Evolutionary conservation across 108 stramenopile species (phyloP).

Genomic region (Thalassiosira profunda): DNA sequence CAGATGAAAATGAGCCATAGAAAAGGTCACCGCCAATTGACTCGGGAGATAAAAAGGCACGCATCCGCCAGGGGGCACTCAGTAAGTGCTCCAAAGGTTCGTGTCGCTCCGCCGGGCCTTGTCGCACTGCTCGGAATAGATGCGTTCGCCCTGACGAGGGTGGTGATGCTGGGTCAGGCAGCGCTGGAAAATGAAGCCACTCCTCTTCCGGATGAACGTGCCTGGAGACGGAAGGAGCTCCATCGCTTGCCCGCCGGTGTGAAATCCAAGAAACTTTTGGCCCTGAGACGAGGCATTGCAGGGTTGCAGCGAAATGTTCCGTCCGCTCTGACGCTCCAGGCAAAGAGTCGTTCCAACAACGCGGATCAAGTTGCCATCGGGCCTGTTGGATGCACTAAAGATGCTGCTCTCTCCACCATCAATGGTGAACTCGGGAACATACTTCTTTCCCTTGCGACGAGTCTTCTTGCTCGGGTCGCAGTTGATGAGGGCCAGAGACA

Average conservation of each 20-base stretch:
- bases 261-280: slow-evolving; percentile 9
- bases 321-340: slow-evolving; percentile 3
- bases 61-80: too few relatives aligned
- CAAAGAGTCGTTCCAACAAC: neutral
- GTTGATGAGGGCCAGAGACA: neutral
- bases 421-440: neutral
- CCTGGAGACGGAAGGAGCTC: slow-evolving; percentile 24
- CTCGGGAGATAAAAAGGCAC: too few relatives aligned
- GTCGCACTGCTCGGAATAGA: slow-evolving; percentile 28
- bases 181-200: neutral
- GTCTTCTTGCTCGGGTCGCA: neutral
- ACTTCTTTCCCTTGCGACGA: too few relatives aligned
- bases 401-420: neutral
- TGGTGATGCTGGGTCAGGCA: slow-evolving; percentile 47
- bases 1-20: too few relatives aligned
- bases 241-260: slow-evolving; percentile 10
- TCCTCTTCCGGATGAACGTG: neutral
- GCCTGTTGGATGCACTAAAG: too few relatives aligned
- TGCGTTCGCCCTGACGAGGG: slow-evolving; percentile 22
- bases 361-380: neutral
- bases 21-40: too few relatives aligned
- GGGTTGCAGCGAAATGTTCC: slow-evolving; percentile 8
- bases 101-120: slow-evolving; percentile 12
- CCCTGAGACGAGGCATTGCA: neutral
- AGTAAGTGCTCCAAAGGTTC: slow-evolving; percentile 16